Base-by-base conservation (phyloP, 1,284 basidiomycete genomes). In the Polyporus tsugae region DNA sequence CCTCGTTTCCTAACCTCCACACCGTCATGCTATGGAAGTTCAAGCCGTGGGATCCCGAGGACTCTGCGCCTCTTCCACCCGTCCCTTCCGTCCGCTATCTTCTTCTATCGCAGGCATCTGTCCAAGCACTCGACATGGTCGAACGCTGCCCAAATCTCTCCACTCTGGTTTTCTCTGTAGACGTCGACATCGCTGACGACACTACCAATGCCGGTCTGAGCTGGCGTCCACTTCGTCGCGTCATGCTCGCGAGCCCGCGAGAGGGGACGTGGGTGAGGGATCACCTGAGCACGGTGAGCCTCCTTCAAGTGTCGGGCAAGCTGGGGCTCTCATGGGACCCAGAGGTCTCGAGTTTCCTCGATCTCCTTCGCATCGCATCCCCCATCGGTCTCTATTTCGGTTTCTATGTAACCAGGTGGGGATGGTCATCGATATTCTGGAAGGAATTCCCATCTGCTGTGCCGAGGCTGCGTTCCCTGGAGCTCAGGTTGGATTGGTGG, bases 91-190 rank as follows among this genome's bases (percentile, higher is more conserved):
- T 71, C 25, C 58, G 60, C 10, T 58, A 67, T 36, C 62, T 71
- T 10, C 53, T 62, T 10, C 58, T 71, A 2, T 63, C 61, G 6
- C n/a, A 60, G 6, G 36, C 63, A 33, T 63, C 65, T 19, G n/a
- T 39, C 2, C 39, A 39, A 1, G 61, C 70, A 15, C 38, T 72
- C 4, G 57, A 65, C 36, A 33, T 72, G 41, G 68, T 72, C n/a
- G 63, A 63, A 15, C 64, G 63, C 3, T 67, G 63, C 39, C 70
- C 68, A 13, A 65, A 62, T 38, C 63, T 72, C 6, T 58, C 65
- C 6, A 65, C 59, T 2, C 55, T 71, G 15, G 58, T 36, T 0
- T 65, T 61, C 52, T 65, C 61, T 15, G 2, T 61, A 36, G 42
- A 39, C 19, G 15, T 15, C 2, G 35, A 36, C 7, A 9, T 38